phyloP scores from a whole-genome alignment of 345 rosid species.

The Clarkia xantiana region DNA sequence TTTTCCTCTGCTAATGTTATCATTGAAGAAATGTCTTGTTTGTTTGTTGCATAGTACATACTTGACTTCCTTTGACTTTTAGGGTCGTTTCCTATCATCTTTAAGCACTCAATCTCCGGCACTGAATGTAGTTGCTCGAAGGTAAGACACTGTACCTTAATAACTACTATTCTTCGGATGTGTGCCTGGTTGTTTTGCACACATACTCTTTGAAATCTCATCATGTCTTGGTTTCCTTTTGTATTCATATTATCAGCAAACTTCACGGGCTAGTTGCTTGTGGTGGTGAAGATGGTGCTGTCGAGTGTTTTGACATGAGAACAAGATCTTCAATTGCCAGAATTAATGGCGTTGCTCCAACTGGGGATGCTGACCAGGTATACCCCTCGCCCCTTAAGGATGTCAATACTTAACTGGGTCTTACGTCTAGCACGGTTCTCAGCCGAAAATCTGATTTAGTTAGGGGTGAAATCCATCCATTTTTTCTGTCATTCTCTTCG shows the following conservation, averaged over 20 bases:
- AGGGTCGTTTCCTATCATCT: slow-evolving; percentile 80
- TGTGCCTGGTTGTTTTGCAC: no score
- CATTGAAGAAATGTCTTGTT: background rate
- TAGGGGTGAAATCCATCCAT: no score
- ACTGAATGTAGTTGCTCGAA: slow-evolving; percentile 76
- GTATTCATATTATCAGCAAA: slow-evolving; percentile 32
- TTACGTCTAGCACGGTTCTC: no score
- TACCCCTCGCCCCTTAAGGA: background rate
- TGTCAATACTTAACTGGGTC: no score
- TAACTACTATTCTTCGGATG: no score
- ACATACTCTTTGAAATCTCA: no score
- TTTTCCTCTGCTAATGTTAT: no score
- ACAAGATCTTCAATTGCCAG: slow-evolving; percentile 69
- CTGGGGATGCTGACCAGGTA: slow-evolving; percentile 63
- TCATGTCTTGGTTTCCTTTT: background rate
- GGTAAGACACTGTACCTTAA: slow-evolving; percentile 21
- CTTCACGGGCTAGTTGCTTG: slow-evolving; percentile 89
- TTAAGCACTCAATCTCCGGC: slow-evolving; percentile 76
- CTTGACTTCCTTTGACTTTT: slow-evolving; percentile 6
- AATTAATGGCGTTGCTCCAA: slow-evolving; percentile 61
- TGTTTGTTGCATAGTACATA: background rate
- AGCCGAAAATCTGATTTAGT: no score
- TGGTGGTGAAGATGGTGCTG: slow-evolving; percentile 97
- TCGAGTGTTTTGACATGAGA: slow-evolving; percentile 89
- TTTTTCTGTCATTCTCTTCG: no score